phyloP scores from a whole-genome alignment of 257 asterid genomes.

The Solanum habrochaites region DNA sequence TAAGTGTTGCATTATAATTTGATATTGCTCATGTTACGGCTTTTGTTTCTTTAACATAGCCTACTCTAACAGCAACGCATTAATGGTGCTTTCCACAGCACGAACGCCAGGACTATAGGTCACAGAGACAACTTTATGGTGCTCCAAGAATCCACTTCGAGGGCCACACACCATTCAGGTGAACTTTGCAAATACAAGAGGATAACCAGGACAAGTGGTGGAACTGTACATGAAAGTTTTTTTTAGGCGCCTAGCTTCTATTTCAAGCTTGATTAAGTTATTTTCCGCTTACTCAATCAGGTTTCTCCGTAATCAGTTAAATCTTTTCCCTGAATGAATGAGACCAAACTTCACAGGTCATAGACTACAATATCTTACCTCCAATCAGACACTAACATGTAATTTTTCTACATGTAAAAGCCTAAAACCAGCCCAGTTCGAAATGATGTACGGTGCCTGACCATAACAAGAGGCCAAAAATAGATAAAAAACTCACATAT shows the following conservation, averaged over 20 bases:
- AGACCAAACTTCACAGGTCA: background rate
- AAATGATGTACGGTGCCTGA: background rate
- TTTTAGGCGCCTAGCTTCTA: background rate
- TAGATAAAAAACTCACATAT: conserved; percentile 39
- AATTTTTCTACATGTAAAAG: background rate
- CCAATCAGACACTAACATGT: background rate
- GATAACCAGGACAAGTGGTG: background rate
- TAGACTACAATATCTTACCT: background rate
- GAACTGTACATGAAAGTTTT: background rate
- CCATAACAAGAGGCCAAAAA: background rate
- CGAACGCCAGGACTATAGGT: background rate
- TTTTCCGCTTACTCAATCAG: background rate
- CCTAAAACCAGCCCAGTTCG: background rate
- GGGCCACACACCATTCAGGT: background rate
- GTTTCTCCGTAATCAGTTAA: background rate
- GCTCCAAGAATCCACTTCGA: background rate
- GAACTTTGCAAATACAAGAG: background rate
- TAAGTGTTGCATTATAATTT: background rate
- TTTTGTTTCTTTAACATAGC: too few species aligned
- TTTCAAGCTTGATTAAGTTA: background rate
- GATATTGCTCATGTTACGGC: too few species aligned
- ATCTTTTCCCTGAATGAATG: background rate
- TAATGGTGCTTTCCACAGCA: background rate
- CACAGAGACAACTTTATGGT: too few species aligned
- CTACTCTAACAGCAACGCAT: background rate